Evolutionary conservation across 768 basidiomycete genomes (phyloP).

Genomic region (Termitomyces sp.): DNA sequence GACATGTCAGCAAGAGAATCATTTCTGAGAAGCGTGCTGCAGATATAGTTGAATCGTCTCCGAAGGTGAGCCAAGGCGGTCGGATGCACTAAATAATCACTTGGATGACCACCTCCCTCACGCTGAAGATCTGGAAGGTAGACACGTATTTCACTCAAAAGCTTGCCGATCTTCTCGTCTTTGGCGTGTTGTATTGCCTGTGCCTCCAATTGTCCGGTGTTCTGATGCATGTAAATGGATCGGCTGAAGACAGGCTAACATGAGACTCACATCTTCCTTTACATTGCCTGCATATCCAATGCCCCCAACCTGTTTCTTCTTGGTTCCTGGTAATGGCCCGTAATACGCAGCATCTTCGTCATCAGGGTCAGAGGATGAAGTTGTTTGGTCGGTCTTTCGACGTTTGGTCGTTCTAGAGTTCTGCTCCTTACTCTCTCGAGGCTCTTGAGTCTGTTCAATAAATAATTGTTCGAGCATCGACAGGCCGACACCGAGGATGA

Average conservation of each 20-base stretch:
- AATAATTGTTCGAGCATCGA: conserved; percentile 80
- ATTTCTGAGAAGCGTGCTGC: conserved; percentile 82
- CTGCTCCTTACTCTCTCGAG: conserved; percentile 28
- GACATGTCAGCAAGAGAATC: conserved; percentile 96
- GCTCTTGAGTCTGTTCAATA: conserved; percentile 45
- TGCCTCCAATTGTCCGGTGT: conserved; percentile 77
- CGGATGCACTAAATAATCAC: conserved; percentile 91
- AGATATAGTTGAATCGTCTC: conserved; percentile 84
- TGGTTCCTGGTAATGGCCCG: conserved; percentile 46
- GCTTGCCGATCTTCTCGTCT: conserved; percentile 67
- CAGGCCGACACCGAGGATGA: conserved; percentile 87
- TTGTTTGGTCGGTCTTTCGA: conserved; percentile 33
- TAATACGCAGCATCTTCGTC: conserved; percentile 56
- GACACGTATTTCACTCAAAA: conserved; percentile 70
- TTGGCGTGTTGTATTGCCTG: conserved; percentile 65
- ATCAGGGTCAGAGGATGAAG: conserved; percentile 26
- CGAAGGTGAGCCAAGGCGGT: conserved; percentile 90
- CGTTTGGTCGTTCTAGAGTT: conserved; percentile 39
- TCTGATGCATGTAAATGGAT: conserved; percentile 37
- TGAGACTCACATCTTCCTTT: conserved; percentile 74
- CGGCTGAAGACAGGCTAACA: background rate
- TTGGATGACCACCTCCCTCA: conserved; percentile 69
- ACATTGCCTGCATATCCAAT: conserved; percentile 84
- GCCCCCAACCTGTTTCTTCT: conserved; percentile 59
- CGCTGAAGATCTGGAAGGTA: conserved; percentile 84